phyloP scores from a whole-genome alignment of 305 asterid species.

The Plantago lanceolata region DNA sequence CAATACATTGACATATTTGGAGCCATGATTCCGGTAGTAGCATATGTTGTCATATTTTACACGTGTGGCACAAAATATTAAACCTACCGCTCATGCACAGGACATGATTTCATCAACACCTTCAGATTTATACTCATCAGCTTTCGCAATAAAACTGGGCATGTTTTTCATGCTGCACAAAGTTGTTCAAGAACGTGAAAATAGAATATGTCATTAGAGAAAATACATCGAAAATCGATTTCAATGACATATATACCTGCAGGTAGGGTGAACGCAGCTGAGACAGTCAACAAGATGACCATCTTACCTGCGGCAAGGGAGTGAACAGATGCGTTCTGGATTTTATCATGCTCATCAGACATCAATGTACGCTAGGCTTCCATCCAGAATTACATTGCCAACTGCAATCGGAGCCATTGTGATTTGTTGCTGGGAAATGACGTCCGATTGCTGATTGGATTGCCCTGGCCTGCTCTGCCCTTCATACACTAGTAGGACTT shows the following conservation, averaged over 20 bases:
- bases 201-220: too few species aligned
- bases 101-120: slow-evolving; percentile 64
- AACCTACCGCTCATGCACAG: slow-evolving; percentile 53
- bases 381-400: neutral
- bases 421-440: too few species aligned
- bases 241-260: neutral
- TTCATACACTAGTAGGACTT: too few species aligned
- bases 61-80: too few species aligned
- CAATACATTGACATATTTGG: too few species aligned
- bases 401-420: neutral
- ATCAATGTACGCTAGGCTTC: neutral
- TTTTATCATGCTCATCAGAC: neutral
- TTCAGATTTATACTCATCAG: slow-evolving; percentile 64
- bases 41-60: too few species aligned
- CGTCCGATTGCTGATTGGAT: too few species aligned
- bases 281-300: neutral
- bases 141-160: slow-evolving; percentile 77
- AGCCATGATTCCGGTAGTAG: too few species aligned
- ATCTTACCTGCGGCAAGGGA: neutral
- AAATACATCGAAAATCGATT: too few species aligned
- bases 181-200: too few species aligned
- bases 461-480: too few species aligned
- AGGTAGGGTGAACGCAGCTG: neutral
- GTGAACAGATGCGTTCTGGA: neutral
- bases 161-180: slow-evolving; percentile 68